phyloP scores from a whole-genome alignment of 176 grass and related monocot genomes.

The Chrysopogon serrulatus region DNA sequence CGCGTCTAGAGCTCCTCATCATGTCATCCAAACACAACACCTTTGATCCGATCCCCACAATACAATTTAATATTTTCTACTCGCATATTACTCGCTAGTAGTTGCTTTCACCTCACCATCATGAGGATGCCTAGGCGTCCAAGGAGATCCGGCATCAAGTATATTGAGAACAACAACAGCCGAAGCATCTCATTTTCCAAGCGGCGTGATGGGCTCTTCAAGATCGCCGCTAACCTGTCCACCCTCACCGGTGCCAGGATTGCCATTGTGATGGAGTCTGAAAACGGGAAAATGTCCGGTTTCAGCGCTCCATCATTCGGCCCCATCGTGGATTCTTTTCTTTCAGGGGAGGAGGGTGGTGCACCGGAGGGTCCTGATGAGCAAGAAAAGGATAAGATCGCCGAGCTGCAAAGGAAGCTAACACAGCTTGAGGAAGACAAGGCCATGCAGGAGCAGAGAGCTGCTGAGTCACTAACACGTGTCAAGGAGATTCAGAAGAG shows the following conservation, averaged over 20 bases:
- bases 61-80: too few species aligned
- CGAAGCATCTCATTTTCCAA: neutral
- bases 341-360: neutral
- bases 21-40: neutral
- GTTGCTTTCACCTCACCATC: neutral
- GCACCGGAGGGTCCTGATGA: neutral
- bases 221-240: neutral
- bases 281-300: neutral
- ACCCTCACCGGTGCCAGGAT: neutral
- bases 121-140: neutral
- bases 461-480: neutral
- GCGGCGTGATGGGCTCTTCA: neutral
- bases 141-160: neutral
- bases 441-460: neutral
- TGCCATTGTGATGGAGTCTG: neutral
- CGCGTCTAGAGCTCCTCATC: neutral
- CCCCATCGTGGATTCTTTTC: neutral
- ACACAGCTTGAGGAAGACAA: neutral
- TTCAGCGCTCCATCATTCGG: neutral
- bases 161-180: neutral
- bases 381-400: neutral
- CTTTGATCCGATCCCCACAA: too few species aligned
- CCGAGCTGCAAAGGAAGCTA: neutral
- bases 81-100: neutral
- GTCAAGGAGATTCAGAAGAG: neutral